phyloP scores from a whole-genome alignment of 2,329 filamentous ascomycete genomes.

The Cordyceps cateniannulata region DNA sequence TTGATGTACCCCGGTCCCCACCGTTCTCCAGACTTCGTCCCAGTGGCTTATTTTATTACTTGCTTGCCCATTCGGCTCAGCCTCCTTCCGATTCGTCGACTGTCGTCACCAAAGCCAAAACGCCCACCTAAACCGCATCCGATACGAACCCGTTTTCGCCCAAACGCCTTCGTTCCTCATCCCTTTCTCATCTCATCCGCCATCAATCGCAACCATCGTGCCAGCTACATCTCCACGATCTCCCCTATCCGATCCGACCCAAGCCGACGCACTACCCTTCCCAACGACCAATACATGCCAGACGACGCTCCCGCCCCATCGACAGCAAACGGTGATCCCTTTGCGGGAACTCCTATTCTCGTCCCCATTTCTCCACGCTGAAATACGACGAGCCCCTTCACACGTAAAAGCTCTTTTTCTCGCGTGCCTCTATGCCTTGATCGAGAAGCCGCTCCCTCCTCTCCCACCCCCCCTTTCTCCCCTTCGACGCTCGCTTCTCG shows the following conservation, averaged over 20 bases:
- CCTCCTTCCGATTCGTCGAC: too few species aligned
- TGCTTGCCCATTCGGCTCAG: too few species aligned
- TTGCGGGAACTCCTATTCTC: not conserved
- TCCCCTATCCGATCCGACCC: too few species aligned
- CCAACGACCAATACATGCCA: constrained; percentile 5
- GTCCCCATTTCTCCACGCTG: not conserved
- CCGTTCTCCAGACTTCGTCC: too few species aligned
- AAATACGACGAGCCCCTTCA: not conserved
- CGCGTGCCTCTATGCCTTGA: constrained; percentile 3
- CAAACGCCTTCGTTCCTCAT: not conserved
- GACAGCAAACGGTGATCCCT: not conserved
- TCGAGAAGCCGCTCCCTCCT: not conserved
- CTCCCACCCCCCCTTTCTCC: not conserved
- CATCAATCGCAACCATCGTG: not conserved
- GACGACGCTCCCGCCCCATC: not conserved
- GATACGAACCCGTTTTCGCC: too few species aligned
- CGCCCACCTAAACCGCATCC: too few species aligned
- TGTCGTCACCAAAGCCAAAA: too few species aligned
- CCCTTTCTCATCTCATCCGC: not conserved
- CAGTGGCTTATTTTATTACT: too few species aligned
- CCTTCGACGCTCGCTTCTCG: not conserved
- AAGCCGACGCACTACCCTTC: not conserved
- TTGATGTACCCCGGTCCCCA: too few species aligned
- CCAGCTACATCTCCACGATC: not conserved
- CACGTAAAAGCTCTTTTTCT: not conserved